A percentile compares a stretch with the other conserved stretches of the same genome.
phyloP scores from a whole-genome alignment of 2,329 filamentous ascomycete genomes.

The Penicillium occitanis region DNA sequence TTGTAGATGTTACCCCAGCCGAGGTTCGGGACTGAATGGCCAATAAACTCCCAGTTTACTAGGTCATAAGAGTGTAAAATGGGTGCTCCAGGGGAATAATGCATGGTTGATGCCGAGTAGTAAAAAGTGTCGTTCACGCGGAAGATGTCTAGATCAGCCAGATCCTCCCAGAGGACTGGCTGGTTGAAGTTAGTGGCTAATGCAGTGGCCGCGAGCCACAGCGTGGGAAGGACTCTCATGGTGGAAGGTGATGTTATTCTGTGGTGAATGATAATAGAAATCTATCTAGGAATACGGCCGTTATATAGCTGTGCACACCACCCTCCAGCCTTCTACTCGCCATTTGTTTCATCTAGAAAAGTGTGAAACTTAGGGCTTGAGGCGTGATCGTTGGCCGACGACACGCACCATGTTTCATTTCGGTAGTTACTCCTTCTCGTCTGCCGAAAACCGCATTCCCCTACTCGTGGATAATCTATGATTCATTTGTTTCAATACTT shows the following conservation, averaged over 20 bases:
- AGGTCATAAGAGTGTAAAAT: neutral
- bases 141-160: neutral
- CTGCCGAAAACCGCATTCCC: neutral
- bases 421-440: neutral
- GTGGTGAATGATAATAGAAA: neutral
- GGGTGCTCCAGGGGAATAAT: neutral
- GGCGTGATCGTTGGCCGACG: neutral
- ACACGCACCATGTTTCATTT: neutral
- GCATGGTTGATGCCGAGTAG: slow-evolving; percentile 5
- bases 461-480: neutral
- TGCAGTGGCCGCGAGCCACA: neutral
- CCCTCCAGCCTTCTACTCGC: neutral
- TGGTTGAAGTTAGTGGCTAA: neutral
- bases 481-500: neutral
- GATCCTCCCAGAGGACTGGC: slow-evolving; percentile 8
- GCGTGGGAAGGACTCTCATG: neutral
- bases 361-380: neutral
- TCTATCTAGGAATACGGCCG: neutral
- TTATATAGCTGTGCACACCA: neutral
- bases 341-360: neutral
- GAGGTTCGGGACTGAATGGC: neutral
- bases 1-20: slow-evolving; percentile 5
- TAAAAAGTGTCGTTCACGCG: slow-evolving; percentile 2
- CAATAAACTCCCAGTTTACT: slow-evolving; percentile 1
- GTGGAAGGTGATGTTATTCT: neutral